Base-by-base conservation (phyloP, 1,139 yeast genomes). In the Suhomyces kunorum region DNA sequence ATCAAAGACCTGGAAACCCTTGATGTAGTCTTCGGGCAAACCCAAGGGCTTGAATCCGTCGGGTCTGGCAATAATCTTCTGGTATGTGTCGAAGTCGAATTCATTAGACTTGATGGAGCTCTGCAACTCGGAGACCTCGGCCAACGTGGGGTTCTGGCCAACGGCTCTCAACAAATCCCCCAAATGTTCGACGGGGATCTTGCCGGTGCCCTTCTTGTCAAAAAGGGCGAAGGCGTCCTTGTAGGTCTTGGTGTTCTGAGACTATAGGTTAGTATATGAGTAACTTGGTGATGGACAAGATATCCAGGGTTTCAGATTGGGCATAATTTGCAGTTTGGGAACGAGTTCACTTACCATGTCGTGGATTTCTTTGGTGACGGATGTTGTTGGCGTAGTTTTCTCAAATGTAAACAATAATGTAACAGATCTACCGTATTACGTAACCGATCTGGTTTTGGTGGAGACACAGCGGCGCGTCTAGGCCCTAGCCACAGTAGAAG, bases 1-100 rank as follows among this genome's bases (percentile, higher is more conserved):
- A 70, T 92, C 99, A 53, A 92, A 92, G 8, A 92, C 97, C 68
- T 92, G 98, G 79, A 92, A 92, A 1, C 98, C 98, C 59, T 94
- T 87, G 58, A 92, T 81, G 66, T 92, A 92, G 64, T 92, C 99
- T 61, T 92, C 98, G 18, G 95, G 92, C 55, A 85, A 86, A n/a
- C 96, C 96, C 46, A 87, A 76, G 25, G 90, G 83, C 65, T 85
- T 84, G 77, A 87, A 88, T 0, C 96, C 96, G 55, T 86, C 90
- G 35, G 94, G 95, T 64, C 96, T 81, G 62, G 83, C 82, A 53
- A 87, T 83, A 54, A 87, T 77, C 63, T 80, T 79, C 49, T 83
- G 81, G 64, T 86, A 88, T 12, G 89, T 80, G 40, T 83, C 92
- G 54, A 83, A 87, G 57, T 85, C 89, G 51, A 84, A 74, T 45